Percentiles rank a stretch among this genome's conserved stretches.
Conservation (phyloP, 257 asterid genomes). For the Echites panduratus region DNA sequence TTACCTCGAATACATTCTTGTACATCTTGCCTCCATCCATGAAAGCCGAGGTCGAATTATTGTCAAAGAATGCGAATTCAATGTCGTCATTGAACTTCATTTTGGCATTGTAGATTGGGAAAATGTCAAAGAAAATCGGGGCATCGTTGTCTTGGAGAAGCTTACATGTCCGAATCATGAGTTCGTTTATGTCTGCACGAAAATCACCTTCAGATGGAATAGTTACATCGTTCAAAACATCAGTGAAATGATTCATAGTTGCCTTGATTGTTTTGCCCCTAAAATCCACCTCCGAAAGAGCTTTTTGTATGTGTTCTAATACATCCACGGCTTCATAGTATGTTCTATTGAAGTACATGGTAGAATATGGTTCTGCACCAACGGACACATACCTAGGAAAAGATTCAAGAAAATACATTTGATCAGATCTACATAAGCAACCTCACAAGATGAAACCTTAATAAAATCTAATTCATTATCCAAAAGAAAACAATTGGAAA, state of each 20-base stretch:
- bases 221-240: background rate
- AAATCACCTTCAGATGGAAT: constrained; percentile 62
- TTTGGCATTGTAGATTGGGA: constrained; percentile 56
- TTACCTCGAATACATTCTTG: constrained; percentile 56
- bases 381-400: background rate
- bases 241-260: background rate
- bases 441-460: too few relatives aligned
- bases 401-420: background rate
- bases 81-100: constrained; percentile 33
- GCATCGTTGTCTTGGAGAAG: constrained; percentile 36
- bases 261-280: background rate
- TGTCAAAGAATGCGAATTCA: constrained; percentile 63
- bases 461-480: too few relatives aligned
- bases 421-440: too few relatives aligned
- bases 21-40: constrained; percentile 37
- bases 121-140: constrained; percentile 63
- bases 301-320: background rate
- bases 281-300: background rate
- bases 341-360: background rate
- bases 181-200: constrained; percentile 34
- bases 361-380: background rate
- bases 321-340: background rate
- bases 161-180: constrained; percentile 34
- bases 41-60: constrained; percentile 33
- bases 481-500: too few relatives aligned